These are phyloP conservation scores for Pleurotus pulmonarius DNA, from an alignment of 768 basidiomycete genomes.

Conservation along the genomic window DNA sequence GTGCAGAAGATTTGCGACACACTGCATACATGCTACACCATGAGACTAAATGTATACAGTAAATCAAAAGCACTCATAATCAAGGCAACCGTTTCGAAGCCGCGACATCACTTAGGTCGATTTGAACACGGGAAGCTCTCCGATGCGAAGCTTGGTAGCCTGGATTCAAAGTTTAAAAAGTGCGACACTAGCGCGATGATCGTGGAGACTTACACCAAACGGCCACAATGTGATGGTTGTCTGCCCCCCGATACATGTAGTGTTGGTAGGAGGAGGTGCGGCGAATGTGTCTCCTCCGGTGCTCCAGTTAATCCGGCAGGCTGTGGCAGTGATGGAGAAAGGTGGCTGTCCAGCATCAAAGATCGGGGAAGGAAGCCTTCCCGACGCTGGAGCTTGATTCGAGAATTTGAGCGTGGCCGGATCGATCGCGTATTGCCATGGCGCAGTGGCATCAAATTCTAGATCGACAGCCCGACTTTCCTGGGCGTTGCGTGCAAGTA, in stretches of 20 bases:
- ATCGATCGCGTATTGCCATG: constrained; percentile 57
- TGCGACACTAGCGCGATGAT: background rate
- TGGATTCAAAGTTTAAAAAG: constrained; percentile 7
- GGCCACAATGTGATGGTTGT: constrained; percentile 42
- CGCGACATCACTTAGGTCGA: constrained; percentile 11
- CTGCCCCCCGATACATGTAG: constrained; percentile 29
- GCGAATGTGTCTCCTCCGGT: constrained; percentile 47
- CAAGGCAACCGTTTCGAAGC: no score
- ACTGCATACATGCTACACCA: no score
- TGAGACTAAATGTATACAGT: no score
- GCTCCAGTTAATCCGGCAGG: constrained; percentile 47
- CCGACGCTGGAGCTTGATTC: constrained; percentile 27
- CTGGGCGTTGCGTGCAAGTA: constrained; percentile 37
- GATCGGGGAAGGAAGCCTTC: constrained; percentile 38
- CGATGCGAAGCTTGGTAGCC: constrained; percentile 36
- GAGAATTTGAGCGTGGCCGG: constrained; percentile 37
- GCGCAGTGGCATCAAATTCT: constrained; percentile 41
- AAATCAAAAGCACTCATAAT: no score
- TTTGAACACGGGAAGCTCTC: constrained; percentile 37
- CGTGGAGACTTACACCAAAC: constrained; percentile 37
- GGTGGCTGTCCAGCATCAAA: constrained; percentile 48
- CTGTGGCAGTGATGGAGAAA: constrained; percentile 41
- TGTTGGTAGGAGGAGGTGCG: constrained; percentile 26
- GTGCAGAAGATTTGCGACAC: no score
- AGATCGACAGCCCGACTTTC: constrained; percentile 45